Base-by-base conservation (phyloP, 192 early-diverging fungal species). In the Phlyctochytrium planicorne region DNA sequence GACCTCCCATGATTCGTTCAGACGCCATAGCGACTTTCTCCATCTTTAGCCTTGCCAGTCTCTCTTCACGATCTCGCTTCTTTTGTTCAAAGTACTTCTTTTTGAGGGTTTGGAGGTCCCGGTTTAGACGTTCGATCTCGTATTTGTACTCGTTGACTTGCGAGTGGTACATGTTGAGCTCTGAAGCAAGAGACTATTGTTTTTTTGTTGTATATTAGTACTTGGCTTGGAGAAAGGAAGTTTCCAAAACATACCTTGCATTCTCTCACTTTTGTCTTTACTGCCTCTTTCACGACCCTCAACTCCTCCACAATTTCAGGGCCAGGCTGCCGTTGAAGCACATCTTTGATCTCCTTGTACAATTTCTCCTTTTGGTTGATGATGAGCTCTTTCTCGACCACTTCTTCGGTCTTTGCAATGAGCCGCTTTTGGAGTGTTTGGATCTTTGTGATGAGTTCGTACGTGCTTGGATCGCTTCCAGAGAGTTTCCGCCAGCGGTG, bases 81-180 rank as follows among this genome's bases (percentile, higher is more conserved):
- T 76, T 69, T 12, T 62, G 62, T 34, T 78, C 75, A 67, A 79
- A 87, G 65, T 80, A 86, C 63, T 85, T 85, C 33, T 79, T 82
- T 67, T 85, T 87, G 23, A 83, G 50, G n/a, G 81, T 81, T 59
- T 86, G 83, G 52, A 82, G 61, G 59, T 85, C 82, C 6, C 78
- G 74, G 27, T 78, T 82, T 30, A 87, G 71, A 6, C 74, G 62
- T 53, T 84, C 83, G 40, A 87, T 84, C 61, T 87, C 82, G 60
- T 81, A 82, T 66, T 85, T 85, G 74, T 82, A 83, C 60, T 87
- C 83, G 62, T 82, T 84, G 2, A 80, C 77, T 80, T 87, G 85
- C 29, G 82, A 78, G 56, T 85, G 83, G 53, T 86, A 86, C 85
- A 86, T 87, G 75, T 85, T 87, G 14, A 87, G 76, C 53, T 87